Base-by-base conservation (phyloP, 495 filamentous ascomycete genomes). In the Aspergillus nidulans region DNA sequence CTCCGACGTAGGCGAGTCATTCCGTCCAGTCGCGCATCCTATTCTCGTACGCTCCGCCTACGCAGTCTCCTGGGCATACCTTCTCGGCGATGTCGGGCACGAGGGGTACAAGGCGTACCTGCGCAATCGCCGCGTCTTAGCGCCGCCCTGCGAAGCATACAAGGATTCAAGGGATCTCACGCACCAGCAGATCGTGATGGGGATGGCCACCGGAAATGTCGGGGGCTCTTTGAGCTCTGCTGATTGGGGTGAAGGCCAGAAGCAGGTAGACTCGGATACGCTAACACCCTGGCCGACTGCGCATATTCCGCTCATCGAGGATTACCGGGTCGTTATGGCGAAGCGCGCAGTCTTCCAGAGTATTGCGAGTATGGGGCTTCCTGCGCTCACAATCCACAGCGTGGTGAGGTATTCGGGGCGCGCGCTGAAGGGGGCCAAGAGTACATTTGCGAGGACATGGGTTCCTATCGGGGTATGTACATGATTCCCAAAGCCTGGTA, bases 31-130 rank as follows among this genome's bases (percentile, higher is more conserved):
- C 51, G 91, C 92, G 4, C 90, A 97, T 68, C 92, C 90, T 0
- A 84, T 72, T 61, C 74, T 92, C 4, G 88, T 98, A 4, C 80
- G 84, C 39, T 74, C 83, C 49, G 94, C 94, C 7, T 98, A 98
- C 69, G 92, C 82, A 52, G 76, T 98, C 52, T 95, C 89, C 19
- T 97, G 94, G 94, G 77, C 85, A 18, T 98, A 98, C 66, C 77
- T 98, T 41, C 69, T 89, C 47, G 92, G 94, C 57, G 94, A 98
- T 63, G 92, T 97, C 49, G 77, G 81, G 49, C 84, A 97, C 64
- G 94, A 98, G 69, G 94, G 94, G 6, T 98, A 97, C 77, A 97
- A 96, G 66, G 85, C 92, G 12, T 97, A 96, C 64, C 73, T 85
- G 63, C 85, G 85, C 34, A 95, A 97, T 67, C 87, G 91, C 63